Evolutionary conservation across 1,284 basidiomycete genomes (phyloP).

Genomic region (Leccinum pallidistipes): DNA sequence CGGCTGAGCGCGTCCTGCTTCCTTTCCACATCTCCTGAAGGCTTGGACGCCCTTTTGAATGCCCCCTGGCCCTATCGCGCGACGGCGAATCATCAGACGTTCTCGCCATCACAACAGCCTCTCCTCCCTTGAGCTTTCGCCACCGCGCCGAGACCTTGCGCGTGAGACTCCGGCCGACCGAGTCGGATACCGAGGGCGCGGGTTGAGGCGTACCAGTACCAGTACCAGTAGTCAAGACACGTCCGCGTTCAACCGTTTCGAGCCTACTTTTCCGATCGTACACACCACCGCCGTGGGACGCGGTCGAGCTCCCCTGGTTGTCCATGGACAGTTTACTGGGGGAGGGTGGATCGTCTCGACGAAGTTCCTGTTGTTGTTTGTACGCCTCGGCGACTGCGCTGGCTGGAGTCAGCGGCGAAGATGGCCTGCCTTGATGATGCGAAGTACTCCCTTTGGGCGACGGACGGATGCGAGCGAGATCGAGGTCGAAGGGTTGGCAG

Average conservation of each 20-base stretch:
- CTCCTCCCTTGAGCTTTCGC: slow-evolving; percentile 32
- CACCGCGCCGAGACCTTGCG: slow-evolving; percentile 46
- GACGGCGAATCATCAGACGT: slow-evolving; percentile 18
- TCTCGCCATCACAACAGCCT: slow-evolving; percentile 7
- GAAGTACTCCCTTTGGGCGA: neutral
- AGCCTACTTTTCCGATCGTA: slow-evolving; percentile 13
- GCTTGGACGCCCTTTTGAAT: slow-evolving; percentile 34
- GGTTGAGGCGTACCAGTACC: neutral
- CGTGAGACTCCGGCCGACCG: slow-evolving; percentile 16
- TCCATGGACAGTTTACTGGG: slow-evolving; percentile 13
- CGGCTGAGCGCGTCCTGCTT: slow-evolving; percentile 14
- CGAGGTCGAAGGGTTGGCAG: neutral
- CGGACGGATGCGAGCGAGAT: neutral
- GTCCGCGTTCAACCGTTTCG: slow-evolving; percentile 9
- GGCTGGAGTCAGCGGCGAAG: slow-evolving; percentile 50
- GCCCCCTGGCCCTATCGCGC: neutral
- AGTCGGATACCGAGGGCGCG: slow-evolving; percentile 9
- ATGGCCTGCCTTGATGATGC: neutral
- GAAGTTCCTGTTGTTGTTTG: slow-evolving; percentile 47
- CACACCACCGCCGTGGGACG: slow-evolving; percentile 5
- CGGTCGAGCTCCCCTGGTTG: slow-evolving; percentile 8
- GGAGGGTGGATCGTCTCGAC: slow-evolving; percentile 12
- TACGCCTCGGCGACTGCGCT: slow-evolving; percentile 58
- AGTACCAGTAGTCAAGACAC: neutral
- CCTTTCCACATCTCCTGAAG: slow-evolving; percentile 34